Evolutionary conservation across 2,329 filamentous ascomycete species (phyloP), one percentile per base, ranked within the genome.

Genomic region (Colletotrichum theobromicola): DNA sequence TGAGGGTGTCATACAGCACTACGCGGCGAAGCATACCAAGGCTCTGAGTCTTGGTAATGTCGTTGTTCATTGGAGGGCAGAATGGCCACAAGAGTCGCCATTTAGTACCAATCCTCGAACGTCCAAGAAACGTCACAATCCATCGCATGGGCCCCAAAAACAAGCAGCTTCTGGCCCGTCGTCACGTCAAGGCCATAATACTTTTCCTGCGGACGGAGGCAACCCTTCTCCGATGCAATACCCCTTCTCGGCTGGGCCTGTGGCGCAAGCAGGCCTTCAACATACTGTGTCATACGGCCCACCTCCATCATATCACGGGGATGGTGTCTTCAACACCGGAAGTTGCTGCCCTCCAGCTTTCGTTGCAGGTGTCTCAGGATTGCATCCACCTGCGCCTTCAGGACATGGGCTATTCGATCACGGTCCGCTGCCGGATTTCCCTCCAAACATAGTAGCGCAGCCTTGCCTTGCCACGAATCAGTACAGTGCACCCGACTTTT

Each of bases 1-100:
- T 76, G 94, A 96, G 83, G 92, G 92, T 10, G 91, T 96, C 32
- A 90, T 96, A 60, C 94, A 97, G 80, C 95, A 97, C 82, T 96
- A 93, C 80, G 94, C 94, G 72, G 94, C 94, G 53, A 97, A 96
- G 82, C 95, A 97, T 81, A 95, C 94, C 57, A 91, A 83, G 71
- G 83, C 87, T 16, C 90, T 96, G 72, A 95, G 93, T 81, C 83
- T 89, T 70, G 94, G 94, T 63, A 95, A 90, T 78, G 86, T 94
- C 61, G 91, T 95, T 57, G 93, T 96, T 18, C 88, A 93, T 79
- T 97, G 94, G 95, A 91, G 92, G 81, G 90, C 94, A 4, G 93
- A 95, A 81, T 97, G 94, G 95, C 94, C 94, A 55, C 90, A 92
- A 77, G 86, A 90, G 34, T 89, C 93, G n/a, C 94, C 94, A 0